Evolutionary conservation across 2,329 filamentous ascomycete genomes (phyloP).

Genomic region (Eutypa lata): DNA sequence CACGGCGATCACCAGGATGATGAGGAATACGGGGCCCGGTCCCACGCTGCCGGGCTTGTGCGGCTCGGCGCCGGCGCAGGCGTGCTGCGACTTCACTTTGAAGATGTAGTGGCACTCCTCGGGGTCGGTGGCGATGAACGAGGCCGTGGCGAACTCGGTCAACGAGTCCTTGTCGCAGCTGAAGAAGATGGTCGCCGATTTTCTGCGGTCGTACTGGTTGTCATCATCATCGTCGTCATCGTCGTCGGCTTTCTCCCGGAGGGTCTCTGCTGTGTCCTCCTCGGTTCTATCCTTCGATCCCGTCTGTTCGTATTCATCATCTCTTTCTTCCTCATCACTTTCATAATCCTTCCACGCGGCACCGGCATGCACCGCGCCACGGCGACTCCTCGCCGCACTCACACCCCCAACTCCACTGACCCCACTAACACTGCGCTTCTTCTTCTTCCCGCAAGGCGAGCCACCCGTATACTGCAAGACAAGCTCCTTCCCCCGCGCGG

Average conservation of each 20-base stretch:
- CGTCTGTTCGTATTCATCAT: constrained; percentile 25
- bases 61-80: constrained; percentile 67
- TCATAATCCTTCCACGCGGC: constrained; percentile 28
- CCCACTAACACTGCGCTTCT: constrained; percentile 27
- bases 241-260: constrained; percentile 20
- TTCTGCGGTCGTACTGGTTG: constrained; percentile 44
- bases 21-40: constrained; percentile 76
- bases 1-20: constrained; percentile 75
- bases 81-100: constrained; percentile 81
- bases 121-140: constrained; percentile 78
- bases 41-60: constrained; percentile 71
- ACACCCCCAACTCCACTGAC: no score
- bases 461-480: constrained; percentile 75
- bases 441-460: constrained; percentile 64
- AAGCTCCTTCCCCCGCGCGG: constrained; percentile 67
- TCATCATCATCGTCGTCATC: constrained; percentile 32
- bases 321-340: constrained; percentile 25
- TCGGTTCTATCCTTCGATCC: constrained; percentile 12
- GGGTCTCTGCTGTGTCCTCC: constrained; percentile 9
- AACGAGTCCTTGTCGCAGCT: constrained; percentile 84
- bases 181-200: constrained; percentile 87
- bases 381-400: constrained; percentile 8
- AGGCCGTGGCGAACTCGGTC: constrained; percentile 64
- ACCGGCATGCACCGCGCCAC: constrained; percentile 32
- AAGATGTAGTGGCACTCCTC: constrained; percentile 97